Conservation (phyloP, 352 stramenopile genomes). For the Blastocystis sp. region DNA sequence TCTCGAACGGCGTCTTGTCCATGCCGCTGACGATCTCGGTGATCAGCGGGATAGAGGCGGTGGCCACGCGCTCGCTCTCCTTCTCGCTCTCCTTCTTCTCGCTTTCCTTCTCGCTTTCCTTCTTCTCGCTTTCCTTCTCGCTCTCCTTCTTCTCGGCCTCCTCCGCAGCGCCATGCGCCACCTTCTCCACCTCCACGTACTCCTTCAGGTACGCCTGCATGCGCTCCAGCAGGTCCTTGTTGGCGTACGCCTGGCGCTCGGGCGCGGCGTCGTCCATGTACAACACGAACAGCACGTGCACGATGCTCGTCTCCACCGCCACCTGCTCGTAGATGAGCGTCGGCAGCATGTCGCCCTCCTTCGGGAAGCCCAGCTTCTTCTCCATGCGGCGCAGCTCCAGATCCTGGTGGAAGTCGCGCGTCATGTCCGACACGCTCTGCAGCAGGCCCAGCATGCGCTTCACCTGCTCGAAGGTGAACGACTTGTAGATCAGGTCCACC, state of each 20-base stretch:
- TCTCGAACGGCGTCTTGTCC: constrained; percentile 62
- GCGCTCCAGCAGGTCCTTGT: constrained; percentile 59
- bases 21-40: constrained; percentile 34
- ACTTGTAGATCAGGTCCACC: constrained; percentile 50
- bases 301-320: constrained; percentile 54
- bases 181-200: constrained; percentile 65
- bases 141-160: not conserved
- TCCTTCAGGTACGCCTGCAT: constrained; percentile 50
- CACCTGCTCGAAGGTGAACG: constrained; percentile 64
- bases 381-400: constrained; percentile 49
- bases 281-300: constrained; percentile 67
- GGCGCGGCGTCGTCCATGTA: constrained; percentile 53
- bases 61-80: constrained; percentile 51
- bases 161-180: constrained; percentile 1
- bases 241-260: constrained; percentile 57
- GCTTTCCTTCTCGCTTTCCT: too few relatives aligned
- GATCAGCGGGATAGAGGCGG: constrained; percentile 43
- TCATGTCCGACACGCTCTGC: constrained; percentile 57
- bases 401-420: constrained; percentile 63
- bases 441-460: constrained; percentile 63
- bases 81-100: not conserved
- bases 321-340: constrained; percentile 66
- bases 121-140: too few relatives aligned
- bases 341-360: constrained; percentile 57
- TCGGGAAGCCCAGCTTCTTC: constrained; percentile 62